Evolutionary conservation across 1,139 yeast genomes (phyloP).

Genomic region (Pichia sp.): DNA sequence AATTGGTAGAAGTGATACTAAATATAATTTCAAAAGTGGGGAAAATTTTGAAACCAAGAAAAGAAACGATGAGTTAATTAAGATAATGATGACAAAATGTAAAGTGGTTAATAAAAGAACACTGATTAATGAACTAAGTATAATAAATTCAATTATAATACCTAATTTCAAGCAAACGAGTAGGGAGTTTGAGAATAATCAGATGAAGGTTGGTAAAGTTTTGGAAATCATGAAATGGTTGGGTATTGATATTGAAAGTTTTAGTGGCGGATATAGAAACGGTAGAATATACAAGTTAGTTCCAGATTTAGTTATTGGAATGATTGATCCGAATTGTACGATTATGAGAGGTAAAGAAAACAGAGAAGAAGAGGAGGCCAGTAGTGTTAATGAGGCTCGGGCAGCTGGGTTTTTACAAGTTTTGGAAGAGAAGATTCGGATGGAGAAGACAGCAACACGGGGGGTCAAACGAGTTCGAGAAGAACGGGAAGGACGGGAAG

Average conservation of each 20-base stretch:
- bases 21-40: conserved; percentile 7
- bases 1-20: conserved; percentile 39
- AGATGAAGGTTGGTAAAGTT: neutral
- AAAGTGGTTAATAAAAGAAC: neutral
- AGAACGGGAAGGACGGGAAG: neutral
- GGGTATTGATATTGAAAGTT: conserved; percentile 5
- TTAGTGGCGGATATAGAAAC: neutral
- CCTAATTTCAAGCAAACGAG: conserved; percentile 27
- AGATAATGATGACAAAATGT: conserved; percentile 7
- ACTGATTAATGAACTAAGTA: conserved; percentile 38
- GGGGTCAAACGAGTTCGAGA: neutral
- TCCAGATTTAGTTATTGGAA: conserved; percentile 8
- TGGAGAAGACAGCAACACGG: neutral
- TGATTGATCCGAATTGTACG: conserved; percentile 2
- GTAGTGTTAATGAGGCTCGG: neutral
- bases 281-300: conserved; percentile 2
- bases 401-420: neutral
- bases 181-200: conserved; percentile 27
- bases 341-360: conserved; percentile 5
- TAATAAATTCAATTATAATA: conserved; percentile 39
- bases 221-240: conserved; percentile 1
- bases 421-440: neutral
- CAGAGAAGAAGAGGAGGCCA: neutral
- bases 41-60: conserved; percentile 20
- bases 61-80: conserved; percentile 16